A percentile compares a stretch with the other conserved stretches of the same genome.
phyloP scores from a whole-genome alignment of 106 monocot genomes.

The Dendrobium huoshanense region DNA sequence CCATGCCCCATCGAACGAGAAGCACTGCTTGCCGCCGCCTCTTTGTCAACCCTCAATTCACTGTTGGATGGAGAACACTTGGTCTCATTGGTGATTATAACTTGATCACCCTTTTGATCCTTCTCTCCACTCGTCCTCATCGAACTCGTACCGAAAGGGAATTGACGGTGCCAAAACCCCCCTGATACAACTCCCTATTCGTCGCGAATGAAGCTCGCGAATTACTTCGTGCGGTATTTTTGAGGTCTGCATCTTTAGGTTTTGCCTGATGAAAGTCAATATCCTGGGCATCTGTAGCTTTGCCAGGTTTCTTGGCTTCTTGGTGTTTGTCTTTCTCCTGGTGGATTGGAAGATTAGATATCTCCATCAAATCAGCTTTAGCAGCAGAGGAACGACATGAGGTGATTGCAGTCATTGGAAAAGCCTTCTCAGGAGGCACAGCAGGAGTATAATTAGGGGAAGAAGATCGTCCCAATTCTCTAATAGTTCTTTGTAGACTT shows the following conservation, averaged over 20 bases:
- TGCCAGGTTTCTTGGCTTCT: constrained; percentile 20
- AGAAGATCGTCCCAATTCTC: constrained; percentile 98
- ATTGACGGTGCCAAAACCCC: constrained; percentile 45
- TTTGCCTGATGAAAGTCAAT: constrained; percentile 13
- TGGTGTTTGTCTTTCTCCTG: constrained; percentile 38
- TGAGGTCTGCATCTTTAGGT: constrained; percentile 28
- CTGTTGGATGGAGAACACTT: constrained; percentile 7
- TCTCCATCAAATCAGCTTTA: constrained; percentile 37
- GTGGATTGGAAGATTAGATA: constrained; percentile 13
- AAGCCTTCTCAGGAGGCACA: constrained; percentile 90
- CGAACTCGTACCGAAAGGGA: constrained; percentile 16
- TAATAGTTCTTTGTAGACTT: constrained; percentile 94
- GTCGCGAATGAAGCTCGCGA: constrained; percentile 17
- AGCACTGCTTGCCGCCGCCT: too few relatives aligned
- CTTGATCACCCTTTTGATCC: constrained; percentile 23
- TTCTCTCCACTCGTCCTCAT: constrained; percentile 28
- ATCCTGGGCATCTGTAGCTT: constrained; percentile 19
- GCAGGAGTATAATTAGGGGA: constrained; percentile 91
- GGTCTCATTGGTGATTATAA: constrained; percentile 13
- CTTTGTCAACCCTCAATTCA: constrained; percentile 13
- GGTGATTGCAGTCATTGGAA: constrained; percentile 75
- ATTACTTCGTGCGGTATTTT: constrained; percentile 5
- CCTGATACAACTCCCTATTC: constrained; percentile 30
- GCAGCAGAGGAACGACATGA: constrained; percentile 46
- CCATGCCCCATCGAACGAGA: not conserved